Evolutionary conservation across 2,329 filamentous ascomycete species (phyloP).

Genomic region (Alternaria brassicae): DNA sequence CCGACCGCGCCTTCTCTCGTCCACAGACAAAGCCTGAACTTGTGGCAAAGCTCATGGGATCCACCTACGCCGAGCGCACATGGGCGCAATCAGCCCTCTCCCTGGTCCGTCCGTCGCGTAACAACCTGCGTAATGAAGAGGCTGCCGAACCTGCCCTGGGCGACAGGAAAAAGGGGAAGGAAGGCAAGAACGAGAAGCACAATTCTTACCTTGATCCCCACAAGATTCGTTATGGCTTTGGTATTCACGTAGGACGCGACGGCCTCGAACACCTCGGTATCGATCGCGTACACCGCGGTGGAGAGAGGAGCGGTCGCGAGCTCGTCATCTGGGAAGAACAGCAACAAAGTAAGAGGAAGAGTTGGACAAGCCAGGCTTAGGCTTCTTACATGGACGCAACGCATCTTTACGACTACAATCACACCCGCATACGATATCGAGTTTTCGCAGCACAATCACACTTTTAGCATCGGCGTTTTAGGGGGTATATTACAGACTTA

Average conservation of each 20-base stretch:
- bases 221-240: constrained; percentile 62
- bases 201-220: constrained; percentile 41
- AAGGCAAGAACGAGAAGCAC: constrained; percentile 27
- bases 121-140: constrained; percentile 37
- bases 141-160: constrained; percentile 27
- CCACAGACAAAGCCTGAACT: constrained; percentile 73
- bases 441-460: not conserved
- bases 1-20: constrained; percentile 75
- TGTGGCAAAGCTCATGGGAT: constrained; percentile 69
- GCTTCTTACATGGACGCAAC: not conserved
- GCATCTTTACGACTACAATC: not conserved
- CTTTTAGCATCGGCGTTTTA: constrained; percentile 9
- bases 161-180: constrained; percentile 24
- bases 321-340: constrained; percentile 50
- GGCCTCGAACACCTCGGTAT: constrained; percentile 67
- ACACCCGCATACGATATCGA: not conserved
- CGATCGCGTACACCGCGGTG: constrained; percentile 59
- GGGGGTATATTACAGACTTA: not conserved
- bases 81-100: constrained; percentile 37
- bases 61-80: constrained; percentile 56
- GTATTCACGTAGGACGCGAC: constrained; percentile 64
- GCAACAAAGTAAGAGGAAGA: constrained; percentile 34
- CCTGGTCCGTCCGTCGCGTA: constrained; percentile 39
- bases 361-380: constrained; percentile 28
- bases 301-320: constrained; percentile 41